Conservation (phyloP, 2,329 filamentous ascomycete genomes). For the Madurella fahalii region DNA sequence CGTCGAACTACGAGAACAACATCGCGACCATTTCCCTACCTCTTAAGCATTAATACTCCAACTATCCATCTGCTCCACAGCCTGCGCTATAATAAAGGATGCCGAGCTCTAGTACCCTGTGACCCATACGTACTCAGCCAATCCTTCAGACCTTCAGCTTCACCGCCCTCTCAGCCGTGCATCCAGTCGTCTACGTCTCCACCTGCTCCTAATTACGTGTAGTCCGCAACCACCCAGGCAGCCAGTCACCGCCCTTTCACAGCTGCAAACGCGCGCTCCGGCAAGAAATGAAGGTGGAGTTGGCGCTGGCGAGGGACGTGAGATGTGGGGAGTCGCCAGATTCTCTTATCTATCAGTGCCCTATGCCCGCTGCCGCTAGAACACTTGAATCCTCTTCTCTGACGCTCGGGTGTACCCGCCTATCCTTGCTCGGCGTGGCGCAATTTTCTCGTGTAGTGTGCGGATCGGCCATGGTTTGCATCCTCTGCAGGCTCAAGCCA, state of each 20-base stretch:
- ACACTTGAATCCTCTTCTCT: no score
- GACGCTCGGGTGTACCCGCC: background rate
- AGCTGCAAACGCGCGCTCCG: no score
- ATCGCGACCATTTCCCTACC: background rate
- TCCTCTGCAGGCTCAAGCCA: background rate
- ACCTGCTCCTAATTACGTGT: no score
- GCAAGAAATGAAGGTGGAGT: no score
- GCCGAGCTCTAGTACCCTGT: no score
- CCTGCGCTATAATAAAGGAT: no score
- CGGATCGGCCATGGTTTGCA: background rate
- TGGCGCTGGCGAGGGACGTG: no score
- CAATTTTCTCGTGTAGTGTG: background rate
- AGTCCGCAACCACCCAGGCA: no score
- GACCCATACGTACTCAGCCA: no score
- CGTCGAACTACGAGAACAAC: no score
- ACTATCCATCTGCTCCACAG: no score
- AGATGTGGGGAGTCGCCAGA: background rate
- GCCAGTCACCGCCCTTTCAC: background rate
- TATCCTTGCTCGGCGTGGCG: background rate
- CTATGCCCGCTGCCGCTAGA: background rate
- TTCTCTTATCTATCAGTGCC: background rate
- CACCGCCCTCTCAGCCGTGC: background rate
- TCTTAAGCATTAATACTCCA: no score
- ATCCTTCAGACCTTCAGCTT: background rate
- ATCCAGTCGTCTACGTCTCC: background rate